Base-by-base conservation (phyloP, 768 basidiomycete species). In the Agrocybe praecox region DNA sequence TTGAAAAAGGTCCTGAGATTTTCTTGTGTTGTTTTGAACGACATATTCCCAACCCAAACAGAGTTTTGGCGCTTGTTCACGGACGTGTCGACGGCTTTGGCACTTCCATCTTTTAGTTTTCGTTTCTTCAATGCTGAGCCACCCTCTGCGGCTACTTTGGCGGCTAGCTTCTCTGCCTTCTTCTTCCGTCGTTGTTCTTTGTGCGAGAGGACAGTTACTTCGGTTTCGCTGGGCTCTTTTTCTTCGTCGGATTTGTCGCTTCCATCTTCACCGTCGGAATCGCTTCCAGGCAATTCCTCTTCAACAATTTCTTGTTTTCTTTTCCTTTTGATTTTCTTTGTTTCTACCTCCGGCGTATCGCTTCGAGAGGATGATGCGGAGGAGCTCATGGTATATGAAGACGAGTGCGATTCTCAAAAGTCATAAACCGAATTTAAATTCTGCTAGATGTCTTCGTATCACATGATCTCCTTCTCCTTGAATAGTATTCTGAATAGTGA, bases 11-110 rank as follows among this genome's bases (percentile, higher is more conserved):
- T 65, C 42, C 77, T 80, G 29, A 98, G 73, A n/a, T 87, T 76
- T 11, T 89, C 85, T 55, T 80, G 76, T 0, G 89, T 91, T 50
- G 96, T 98, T 73, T 89, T 90, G 80, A 90, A 98, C 6, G 90
- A 82, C 69, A 98, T 68, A 73, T 98, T 98, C 42, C 96, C 96
- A 26, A 98, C 90, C 96, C 96, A 98, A 46, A 98, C 80, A 5
- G 93, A 96, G 69, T 96, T 87, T 71, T 92, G 85, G 22, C 89
- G 84, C 70, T 86, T 87, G 14, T 69, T 66, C 60, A 69, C 62
- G 22, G 67, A 46, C 10, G 44, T 40, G 3, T 51, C 58, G 33
- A 67, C 64, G 44, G 70, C 61, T n/a, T 64, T 62, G 1, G 70
- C 69, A 21, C 68, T 69, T 2, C 75, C 75, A 54, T 77, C 72